These are phyloP conservation scores for Sicyos edulis DNA, from an alignment of 306 rosid genomes.

Conservation along the genomic window DNA sequence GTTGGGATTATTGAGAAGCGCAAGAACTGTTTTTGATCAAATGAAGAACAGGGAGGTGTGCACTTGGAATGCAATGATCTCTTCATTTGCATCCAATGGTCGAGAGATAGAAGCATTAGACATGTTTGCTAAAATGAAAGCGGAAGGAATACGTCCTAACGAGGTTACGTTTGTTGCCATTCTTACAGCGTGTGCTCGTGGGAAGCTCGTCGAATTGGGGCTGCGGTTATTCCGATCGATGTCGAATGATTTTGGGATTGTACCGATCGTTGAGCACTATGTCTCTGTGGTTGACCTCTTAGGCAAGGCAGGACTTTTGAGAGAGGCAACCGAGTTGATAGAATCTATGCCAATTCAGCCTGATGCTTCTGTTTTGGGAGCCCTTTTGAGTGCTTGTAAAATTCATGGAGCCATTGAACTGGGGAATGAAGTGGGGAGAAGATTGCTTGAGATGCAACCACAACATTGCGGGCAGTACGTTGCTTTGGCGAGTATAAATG, in stretches of 20 bases:
- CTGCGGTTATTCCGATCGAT: conserved; percentile 49
- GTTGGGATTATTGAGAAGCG: conserved; percentile 44
- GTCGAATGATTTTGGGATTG: conserved; percentile 36
- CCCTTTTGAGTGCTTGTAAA: conserved; percentile 69
- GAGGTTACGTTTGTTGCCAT: conserved; percentile 54
- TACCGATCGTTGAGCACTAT: conserved; percentile 55
- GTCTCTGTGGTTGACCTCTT: conserved; percentile 72
- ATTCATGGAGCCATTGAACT: conserved; percentile 66
- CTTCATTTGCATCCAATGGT: conserved; percentile 59
- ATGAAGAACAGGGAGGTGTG: conserved; percentile 46
- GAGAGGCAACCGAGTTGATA: conserved; percentile 51
- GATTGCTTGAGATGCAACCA: conserved; percentile 43
- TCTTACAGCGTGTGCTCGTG: conserved; percentile 75
- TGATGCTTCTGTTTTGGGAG: conserved; percentile 55
- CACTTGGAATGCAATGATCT: conserved; percentile 82
- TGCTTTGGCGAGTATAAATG: conserved; percentile 57
- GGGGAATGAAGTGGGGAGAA: conserved; percentile 52
- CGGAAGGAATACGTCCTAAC: conserved; percentile 41
- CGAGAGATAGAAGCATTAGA: conserved; percentile 54
- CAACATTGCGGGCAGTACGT: conserved; percentile 45
- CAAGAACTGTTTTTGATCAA: conserved; percentile 35
- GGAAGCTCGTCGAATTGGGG: conserved; percentile 42
- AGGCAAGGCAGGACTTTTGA: conserved; percentile 63
- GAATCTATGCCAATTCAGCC: conserved; percentile 63
- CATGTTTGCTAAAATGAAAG: conserved; percentile 51